These are phyloP conservation scores for Tylopilus sp. DNA, from an alignment of 768 basidiomycete species.

Conservation along the genomic window DNA sequence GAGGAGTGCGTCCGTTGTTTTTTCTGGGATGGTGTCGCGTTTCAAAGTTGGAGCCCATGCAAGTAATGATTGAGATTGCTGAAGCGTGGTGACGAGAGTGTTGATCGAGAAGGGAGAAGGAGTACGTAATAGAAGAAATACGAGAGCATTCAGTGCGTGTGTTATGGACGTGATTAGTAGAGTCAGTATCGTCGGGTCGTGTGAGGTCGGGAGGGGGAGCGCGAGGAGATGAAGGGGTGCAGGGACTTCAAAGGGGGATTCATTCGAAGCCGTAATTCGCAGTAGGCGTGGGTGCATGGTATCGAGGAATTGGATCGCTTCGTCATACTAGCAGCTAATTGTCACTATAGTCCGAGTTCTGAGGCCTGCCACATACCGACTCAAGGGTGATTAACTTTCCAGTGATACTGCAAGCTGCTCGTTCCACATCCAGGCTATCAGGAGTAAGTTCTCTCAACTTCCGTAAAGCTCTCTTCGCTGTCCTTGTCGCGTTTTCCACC, in stretches of 20 bases:
- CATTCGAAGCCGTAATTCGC: conserved; percentile 1
- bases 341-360: neutral
- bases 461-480: conserved; percentile 44
- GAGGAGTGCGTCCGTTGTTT: conserved; percentile 55
- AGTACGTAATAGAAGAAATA: conserved; percentile 25
- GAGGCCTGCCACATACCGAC: conserved; percentile 49
- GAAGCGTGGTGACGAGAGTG: conserved; percentile 32
- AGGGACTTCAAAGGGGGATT: neutral
- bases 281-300: conserved; percentile 46
- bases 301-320: conserved; percentile 42
- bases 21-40: conserved; percentile 37
- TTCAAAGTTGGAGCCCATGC: conserved; percentile 49
- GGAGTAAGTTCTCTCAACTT: conserved; percentile 44
- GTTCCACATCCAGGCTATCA: conserved; percentile 62
- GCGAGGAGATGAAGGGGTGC: conserved; percentile 33
- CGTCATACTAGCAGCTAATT: conserved; percentile 44
- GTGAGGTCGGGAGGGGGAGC: conserved; percentile 40
- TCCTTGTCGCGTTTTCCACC: conserved; percentile 28
- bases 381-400: conserved; percentile 67
- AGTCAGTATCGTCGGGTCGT: conserved; percentile 38
- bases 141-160: conserved; percentile 46
- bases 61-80: conserved; percentile 37
- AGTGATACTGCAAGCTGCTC: conserved; percentile 63
- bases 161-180: conserved; percentile 60
- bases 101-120: conserved; percentile 16